phyloP scores from a whole-genome alignment of 495 filamentous ascomycete species.

The Neurospora intermedia region DNA sequence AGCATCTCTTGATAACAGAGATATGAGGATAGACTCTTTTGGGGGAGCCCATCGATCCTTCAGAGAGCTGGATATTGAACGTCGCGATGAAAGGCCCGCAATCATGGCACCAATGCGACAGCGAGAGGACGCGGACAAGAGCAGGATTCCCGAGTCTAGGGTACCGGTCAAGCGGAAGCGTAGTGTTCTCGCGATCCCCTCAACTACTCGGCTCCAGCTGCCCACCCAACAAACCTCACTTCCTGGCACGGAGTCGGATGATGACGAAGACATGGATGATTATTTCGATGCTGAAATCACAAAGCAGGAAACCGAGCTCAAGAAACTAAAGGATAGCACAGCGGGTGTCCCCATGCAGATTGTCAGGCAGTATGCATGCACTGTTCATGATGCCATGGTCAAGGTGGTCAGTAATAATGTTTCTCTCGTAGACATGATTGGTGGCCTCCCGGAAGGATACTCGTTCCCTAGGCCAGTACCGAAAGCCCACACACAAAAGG shows the following conservation, averaged over 20 bases:
- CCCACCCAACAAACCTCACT: conserved; percentile 19
- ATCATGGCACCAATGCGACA: conserved; percentile 1
- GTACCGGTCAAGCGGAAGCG: conserved; percentile 1
- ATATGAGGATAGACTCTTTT: conserved; percentile 13
- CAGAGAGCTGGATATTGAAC: conserved; percentile 2
- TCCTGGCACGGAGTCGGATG: conserved; percentile 34
- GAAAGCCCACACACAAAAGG: not conserved
- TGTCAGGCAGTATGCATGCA: conserved; percentile 21
- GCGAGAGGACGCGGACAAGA: not conserved
- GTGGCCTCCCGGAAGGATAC: conserved; percentile 19
- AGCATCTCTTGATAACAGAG: conserved; percentile 5
- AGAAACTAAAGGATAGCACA: conserved; percentile 22
- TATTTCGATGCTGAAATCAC: conserved; percentile 37
- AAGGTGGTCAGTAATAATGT: conserved; percentile 25
- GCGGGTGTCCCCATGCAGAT: conserved; percentile 13
- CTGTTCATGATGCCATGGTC: conserved; percentile 23
- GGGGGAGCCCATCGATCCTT: conserved; percentile 1
- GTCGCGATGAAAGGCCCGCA: not conserved
- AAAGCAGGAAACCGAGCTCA: conserved; percentile 31
- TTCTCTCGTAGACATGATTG: conserved; percentile 22
- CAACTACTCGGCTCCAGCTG: conserved; percentile 9
- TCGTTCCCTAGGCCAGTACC: conserved; percentile 14
- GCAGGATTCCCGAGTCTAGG: not conserved
- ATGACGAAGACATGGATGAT: conserved; percentile 41
- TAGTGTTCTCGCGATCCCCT: conserved; percentile 7